These are phyloP conservation scores for Curvularia spicifera DNA, from an alignment of 2,329 filamentous ascomycete genomes.

Conservation along the genomic window DNA sequence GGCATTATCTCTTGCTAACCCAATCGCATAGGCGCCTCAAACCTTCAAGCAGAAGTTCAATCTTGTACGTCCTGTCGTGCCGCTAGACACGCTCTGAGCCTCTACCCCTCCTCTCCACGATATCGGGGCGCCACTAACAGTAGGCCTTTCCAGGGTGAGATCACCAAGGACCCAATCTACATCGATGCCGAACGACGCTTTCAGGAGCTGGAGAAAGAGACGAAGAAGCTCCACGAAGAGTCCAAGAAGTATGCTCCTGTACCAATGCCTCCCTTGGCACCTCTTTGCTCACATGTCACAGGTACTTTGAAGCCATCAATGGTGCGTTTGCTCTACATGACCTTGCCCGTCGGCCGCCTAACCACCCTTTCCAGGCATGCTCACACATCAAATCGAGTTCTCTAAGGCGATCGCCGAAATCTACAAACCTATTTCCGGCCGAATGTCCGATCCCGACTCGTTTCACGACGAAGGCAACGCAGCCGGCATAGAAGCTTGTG, in stretches of 20 bases:
- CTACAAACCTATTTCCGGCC: slow-evolving; percentile 97
- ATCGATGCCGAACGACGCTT: slow-evolving; percentile 94
- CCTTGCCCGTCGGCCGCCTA: slow-evolving; percentile 16
- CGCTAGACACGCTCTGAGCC: neutral
- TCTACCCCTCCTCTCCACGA: slow-evolving; percentile 23
- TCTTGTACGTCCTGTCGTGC: slow-evolving; percentile 58
- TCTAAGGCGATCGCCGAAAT: slow-evolving; percentile 94
- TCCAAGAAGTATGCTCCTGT: slow-evolving; percentile 71
- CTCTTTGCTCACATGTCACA: slow-evolving; percentile 38
- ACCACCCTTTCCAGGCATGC: slow-evolving; percentile 70
- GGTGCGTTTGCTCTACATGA: slow-evolving; percentile 53
- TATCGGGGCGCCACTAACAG: slow-evolving; percentile 7
- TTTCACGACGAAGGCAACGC: slow-evolving; percentile 83
- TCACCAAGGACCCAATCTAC: slow-evolving; percentile 94
- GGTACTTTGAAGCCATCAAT: slow-evolving; percentile 95
- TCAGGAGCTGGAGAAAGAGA: slow-evolving; percentile 91
- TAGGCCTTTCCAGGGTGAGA: slow-evolving; percentile 67
- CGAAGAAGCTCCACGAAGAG: slow-evolving; percentile 95
- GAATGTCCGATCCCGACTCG: slow-evolving; percentile 89
- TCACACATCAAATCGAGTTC: slow-evolving; percentile 97
- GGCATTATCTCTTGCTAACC: slow-evolving; percentile 33
- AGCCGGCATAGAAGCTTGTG: slow-evolving; percentile 92
- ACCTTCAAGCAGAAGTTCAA: slow-evolving; percentile 91
- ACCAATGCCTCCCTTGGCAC: neutral
- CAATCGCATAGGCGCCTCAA: slow-evolving; percentile 73